phyloP scores from a whole-genome alignment of 140 eudicot genomes.

The Stevia rebaudiana region DNA sequence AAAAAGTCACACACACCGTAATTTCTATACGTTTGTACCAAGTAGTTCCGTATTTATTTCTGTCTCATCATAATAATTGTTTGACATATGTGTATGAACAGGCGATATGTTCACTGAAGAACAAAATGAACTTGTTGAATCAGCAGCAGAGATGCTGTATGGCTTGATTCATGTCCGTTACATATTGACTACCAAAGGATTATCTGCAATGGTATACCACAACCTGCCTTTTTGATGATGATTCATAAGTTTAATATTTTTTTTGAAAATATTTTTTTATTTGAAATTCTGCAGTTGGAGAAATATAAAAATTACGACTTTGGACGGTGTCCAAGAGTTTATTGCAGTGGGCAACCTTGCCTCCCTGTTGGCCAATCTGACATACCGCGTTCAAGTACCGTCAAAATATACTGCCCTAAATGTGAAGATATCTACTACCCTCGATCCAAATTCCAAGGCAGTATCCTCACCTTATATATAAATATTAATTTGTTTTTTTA shows the following conservation, averaged over 20 bases:
- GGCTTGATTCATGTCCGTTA: constrained; percentile 92
- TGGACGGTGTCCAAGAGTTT: constrained; percentile 98
- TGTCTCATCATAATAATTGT: constrained; percentile 9
- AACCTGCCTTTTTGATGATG: background rate
- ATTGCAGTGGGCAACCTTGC: constrained; percentile 96
- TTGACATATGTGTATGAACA: background rate
- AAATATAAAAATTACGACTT: constrained; percentile 89
- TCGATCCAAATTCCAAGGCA: constrained; percentile 99
- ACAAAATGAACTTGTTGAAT: constrained; percentile 90
- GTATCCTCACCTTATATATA: constrained; percentile 62
- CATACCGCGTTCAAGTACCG: constrained; percentile 92
- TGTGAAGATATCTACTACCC: constrained; percentile 98
- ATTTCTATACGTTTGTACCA: background rate
- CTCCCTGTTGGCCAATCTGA: constrained; percentile 99
- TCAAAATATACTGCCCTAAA: constrained; percentile 90
- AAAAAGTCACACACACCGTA: background rate
- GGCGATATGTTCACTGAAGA: constrained; percentile 97
- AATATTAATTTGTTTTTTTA: background rate
- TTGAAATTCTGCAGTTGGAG: constrained; percentile 55
- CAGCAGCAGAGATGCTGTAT: constrained; percentile 96
- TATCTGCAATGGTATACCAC: constrained; percentile 86
- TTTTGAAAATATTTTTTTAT: background rate
- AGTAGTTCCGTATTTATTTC: constrained; percentile 6
- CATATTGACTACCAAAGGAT: constrained; percentile 82
- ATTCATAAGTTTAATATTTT: background rate